Conservation (phyloP, 148 eudicot genomes). For the Camellia sinensis region DNA sequence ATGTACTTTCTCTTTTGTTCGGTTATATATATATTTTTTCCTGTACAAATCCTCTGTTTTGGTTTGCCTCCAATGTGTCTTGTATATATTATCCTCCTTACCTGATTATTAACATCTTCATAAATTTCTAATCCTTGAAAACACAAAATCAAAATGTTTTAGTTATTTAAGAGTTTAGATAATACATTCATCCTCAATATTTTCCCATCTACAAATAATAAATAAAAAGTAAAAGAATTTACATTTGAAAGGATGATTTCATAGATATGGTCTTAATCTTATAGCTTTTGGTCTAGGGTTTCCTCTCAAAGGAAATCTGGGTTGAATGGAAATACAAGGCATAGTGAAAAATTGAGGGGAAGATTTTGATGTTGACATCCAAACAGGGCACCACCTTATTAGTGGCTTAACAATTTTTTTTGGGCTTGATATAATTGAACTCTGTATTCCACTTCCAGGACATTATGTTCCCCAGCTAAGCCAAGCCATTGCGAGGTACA, state of each 20-base stretch:
- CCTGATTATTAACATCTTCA: not conserved
- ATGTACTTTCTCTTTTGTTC: not conserved
- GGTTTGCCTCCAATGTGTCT: not conserved
- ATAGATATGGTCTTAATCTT: not conserved
- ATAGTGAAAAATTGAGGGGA: not conserved
- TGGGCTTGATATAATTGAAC: not conserved
- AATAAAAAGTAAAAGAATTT: not conserved
- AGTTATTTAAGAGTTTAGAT: not conserved
- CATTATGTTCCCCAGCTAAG: conserved; percentile 97
- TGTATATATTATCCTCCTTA: not conserved
- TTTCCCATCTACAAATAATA: not conserved
- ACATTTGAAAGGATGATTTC: not conserved
- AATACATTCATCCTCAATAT: not conserved
- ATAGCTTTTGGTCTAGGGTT: not conserved
- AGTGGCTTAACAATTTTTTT: conserved; percentile 1
- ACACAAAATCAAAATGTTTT: not conserved
- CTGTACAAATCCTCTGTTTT: not conserved
- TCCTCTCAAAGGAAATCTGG: not conserved
- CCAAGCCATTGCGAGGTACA: conserved; percentile 81
- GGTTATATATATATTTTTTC: not conserved
- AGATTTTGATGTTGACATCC: not conserved
- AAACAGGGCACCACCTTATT: not conserved
- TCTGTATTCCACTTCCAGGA: conserved; percentile 43
- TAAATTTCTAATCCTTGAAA: not conserved
- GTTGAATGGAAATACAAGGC: not conserved